These are phyloP conservation scores for Plasmodium billcollinsi DNA, from an alignment of 169 alveolate species.

Conservation along the genomic window DNA sequence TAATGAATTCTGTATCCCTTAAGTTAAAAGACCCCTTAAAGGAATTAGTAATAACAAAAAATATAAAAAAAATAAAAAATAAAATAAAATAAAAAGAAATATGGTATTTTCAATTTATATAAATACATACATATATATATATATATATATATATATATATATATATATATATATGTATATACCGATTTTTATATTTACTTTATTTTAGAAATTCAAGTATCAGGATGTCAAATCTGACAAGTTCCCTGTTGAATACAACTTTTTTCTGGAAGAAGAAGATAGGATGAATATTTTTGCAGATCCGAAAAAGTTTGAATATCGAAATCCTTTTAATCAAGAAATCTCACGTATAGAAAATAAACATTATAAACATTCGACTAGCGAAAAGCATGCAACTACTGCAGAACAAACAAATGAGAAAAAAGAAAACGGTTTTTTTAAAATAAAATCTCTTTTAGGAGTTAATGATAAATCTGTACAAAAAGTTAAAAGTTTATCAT, in stretches of 20 bases:
- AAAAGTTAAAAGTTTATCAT: constrained; percentile 9
- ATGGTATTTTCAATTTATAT: neutral
- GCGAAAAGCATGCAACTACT: neutral
- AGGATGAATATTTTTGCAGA: constrained; percentile 57
- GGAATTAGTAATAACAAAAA: constrained; percentile 40
- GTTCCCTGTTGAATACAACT: constrained; percentile 42
- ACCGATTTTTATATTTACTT: constrained; percentile 1
- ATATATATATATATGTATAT: neutral
- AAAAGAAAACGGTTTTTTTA: constrained; percentile 32
- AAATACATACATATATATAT: neutral
- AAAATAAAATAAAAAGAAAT: too few relatives aligned
- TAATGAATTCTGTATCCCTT: constrained; percentile 73
- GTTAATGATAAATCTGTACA: constrained; percentile 18
- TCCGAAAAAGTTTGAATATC: constrained; percentile 10
- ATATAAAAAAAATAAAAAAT: neutral
- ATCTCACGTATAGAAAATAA: constrained; percentile 27
- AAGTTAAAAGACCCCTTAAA: constrained; percentile 61
- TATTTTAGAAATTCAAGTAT: constrained; percentile 22
- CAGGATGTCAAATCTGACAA: constrained; percentile 9
- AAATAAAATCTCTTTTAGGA: constrained; percentile 49
- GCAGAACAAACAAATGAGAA: constrained; percentile 12
- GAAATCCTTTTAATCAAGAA: constrained; percentile 29
- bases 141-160: neutral
- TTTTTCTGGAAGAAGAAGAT: constrained; percentile 69
- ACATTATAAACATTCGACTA: constrained; percentile 11